Conservation (phyloP, 129 eudicot genomes). For the Solidago caesia region DNA sequence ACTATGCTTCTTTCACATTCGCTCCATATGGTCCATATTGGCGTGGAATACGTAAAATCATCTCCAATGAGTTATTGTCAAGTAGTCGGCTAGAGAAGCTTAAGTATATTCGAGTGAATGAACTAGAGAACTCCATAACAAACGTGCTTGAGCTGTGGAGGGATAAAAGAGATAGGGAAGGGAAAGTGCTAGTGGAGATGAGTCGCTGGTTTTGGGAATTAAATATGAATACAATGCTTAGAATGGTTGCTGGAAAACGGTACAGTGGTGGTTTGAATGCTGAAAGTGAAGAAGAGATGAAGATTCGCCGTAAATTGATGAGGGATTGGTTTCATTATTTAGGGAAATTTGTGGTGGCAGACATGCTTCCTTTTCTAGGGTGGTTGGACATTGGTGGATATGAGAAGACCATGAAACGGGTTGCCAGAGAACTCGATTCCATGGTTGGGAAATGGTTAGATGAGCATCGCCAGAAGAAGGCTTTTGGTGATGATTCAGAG, state of each 20-base stretch:
- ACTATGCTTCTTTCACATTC: neutral
- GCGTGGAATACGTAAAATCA: neutral
- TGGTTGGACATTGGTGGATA: conserved; percentile 11
- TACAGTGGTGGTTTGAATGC: neutral
- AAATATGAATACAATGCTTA: neutral
- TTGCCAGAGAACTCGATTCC: neutral
- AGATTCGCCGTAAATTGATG: neutral
- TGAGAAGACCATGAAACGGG: conserved; percentile 2
- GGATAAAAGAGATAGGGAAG: neutral
- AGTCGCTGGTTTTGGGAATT: conserved; percentile 3
- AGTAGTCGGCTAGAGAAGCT: neutral
- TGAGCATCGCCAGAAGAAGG: neutral
- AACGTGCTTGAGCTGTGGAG: neutral
- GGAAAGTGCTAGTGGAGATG: conserved; percentile 6
- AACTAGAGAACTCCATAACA: neutral
- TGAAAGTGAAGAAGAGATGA: neutral
- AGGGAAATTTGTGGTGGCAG: neutral
- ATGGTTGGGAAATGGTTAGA: conserved; percentile 1
- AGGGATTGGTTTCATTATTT: neutral
- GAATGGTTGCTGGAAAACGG: conserved; percentile 6
- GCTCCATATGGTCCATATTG: conserved; percentile 6
- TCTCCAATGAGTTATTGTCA: neutral
- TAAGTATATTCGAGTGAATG: neutral
- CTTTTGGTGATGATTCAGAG: neutral
- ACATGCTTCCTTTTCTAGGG: neutral